Evolutionary conservation across 2,329 filamentous ascomycete species (phyloP).

Genomic region (Epichloe aotearoae): DNA sequence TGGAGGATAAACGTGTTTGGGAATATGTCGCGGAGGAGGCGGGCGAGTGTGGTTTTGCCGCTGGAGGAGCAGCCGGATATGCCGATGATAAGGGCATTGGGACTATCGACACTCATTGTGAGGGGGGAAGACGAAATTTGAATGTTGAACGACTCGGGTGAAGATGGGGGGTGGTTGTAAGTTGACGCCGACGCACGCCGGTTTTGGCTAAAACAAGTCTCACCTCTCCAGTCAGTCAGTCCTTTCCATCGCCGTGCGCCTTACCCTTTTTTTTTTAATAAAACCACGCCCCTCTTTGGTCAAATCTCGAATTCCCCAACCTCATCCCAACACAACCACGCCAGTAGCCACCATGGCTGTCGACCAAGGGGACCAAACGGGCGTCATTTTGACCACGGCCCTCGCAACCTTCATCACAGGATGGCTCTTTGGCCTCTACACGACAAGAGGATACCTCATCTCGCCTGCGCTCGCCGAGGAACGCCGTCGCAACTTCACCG

Average conservation of each 20-base stretch:
- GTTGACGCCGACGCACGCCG: no score
- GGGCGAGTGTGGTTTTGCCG: slow-evolving; percentile 87
- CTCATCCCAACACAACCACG: no score
- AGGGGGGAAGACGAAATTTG: no score
- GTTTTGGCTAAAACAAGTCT: no score
- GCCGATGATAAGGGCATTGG: slow-evolving; percentile 52
- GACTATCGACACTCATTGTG: slow-evolving; percentile 17
- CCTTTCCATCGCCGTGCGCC: no score
- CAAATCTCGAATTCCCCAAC: no score
- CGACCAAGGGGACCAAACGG: slow-evolving; percentile 25
- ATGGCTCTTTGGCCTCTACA: slow-evolving; percentile 71
- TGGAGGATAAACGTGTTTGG: slow-evolving; percentile 72
- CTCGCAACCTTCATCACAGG: slow-evolving; percentile 63
- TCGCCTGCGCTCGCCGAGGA: slow-evolving; percentile 42
- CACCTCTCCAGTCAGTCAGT: no score
- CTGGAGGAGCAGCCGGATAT: slow-evolving; percentile 85
- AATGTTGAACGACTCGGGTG: background rate
- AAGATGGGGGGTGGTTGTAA: background rate
- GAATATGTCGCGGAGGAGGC: slow-evolving; percentile 73
- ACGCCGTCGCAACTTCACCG: slow-evolving; percentile 40
- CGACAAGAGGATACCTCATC: slow-evolving; percentile 46
- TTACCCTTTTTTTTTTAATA: no score
- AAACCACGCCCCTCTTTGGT: no score
- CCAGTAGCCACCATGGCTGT: slow-evolving; percentile 2
- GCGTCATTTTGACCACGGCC: slow-evolving; percentile 58